A percentile compares a stretch with the other conserved stretches of the same genome.
Conservation (phyloP, 306 rosid species). For the Vigna trinervia region DNA sequence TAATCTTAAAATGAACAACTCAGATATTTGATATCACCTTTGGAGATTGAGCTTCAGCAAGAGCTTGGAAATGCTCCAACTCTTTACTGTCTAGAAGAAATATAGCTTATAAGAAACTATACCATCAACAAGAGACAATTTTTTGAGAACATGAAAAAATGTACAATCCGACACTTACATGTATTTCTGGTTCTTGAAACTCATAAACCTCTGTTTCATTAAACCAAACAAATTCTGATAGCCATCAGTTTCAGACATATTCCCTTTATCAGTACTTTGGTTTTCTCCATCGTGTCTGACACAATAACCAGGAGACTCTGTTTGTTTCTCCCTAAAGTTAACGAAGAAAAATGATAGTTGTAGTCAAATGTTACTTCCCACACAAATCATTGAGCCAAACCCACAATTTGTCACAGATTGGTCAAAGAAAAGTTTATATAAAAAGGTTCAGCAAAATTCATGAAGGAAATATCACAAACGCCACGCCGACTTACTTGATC, state of each 20-base stretch:
- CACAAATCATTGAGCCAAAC: constrained; percentile 8
- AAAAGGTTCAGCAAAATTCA: not conserved
- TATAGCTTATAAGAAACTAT: constrained; percentile 23
- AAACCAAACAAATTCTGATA: constrained; percentile 59
- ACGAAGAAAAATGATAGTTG: constrained; percentile 10
- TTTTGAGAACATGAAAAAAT: constrained; percentile 21
- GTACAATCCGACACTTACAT: constrained; percentile 58
- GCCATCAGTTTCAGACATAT: constrained; percentile 44
- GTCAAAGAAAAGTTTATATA: not conserved
- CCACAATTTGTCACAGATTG: not conserved
- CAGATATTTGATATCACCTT: constrained; percentile 58
- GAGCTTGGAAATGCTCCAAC: constrained; percentile 65
- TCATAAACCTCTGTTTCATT: constrained; percentile 74
- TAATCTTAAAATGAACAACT: constrained; percentile 23
- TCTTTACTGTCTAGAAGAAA: constrained; percentile 65
- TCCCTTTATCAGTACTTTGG: constrained; percentile 32
- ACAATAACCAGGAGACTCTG: constrained; percentile 43
- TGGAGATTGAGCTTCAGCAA: constrained; percentile 80
- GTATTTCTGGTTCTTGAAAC: constrained; percentile 70
- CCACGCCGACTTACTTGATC: constrained; percentile 52
- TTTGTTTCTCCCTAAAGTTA: constrained; percentile 48
- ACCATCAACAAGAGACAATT: constrained; percentile 2
- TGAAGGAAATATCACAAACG: not conserved
- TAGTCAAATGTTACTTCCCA: constrained; percentile 1
- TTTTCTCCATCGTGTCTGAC: constrained; percentile 37